Base-by-base conservation (phyloP, 2,329 filamentous ascomycete genomes). In the Penicillium psychrosexuale region DNA sequence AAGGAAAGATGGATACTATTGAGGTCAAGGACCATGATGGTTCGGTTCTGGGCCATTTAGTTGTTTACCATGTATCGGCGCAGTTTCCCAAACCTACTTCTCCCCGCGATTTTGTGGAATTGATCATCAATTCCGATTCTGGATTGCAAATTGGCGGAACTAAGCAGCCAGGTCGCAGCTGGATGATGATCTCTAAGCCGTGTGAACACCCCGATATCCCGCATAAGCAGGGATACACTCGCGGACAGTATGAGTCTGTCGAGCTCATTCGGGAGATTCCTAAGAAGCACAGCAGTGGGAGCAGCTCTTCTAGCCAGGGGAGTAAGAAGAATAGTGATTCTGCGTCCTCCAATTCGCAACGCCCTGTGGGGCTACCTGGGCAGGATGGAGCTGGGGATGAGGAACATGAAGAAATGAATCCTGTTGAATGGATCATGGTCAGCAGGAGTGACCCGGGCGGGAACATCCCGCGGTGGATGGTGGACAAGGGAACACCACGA, bases 361-460 rank as follows among this genome's bases (percentile, higher is more conserved):
- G 12, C 12, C 19, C 44, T 31, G 74, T 74, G 56, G 74, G 73
- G 6, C 70, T 73, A 53, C 74, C 27, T 38, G 43, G 43, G 19
- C 39, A 51, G n/a, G 22, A 30, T 15, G 43, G n/a, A 17, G 53
- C 11, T 13, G 8, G 13, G 19, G 59, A 55, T 44, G 61, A 69
- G 1, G 72, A 75, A n/a, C 77, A 82, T 33, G 73, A 77, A 2
- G 83, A 86, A 60, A 72, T 75, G 8, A 87, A 86, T 61, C 84
- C 86, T 0, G 81, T 96, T 1, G 91, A 96, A 71, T 96, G 91
- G 91, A 83, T 94, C 57, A 96, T 96, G 91, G 84, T 96, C 17
- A 96, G 91, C 1, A 82, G 91, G 46, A 93, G 89, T 69, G 91
- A 96, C 64, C 91, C 91, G 3, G 91, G 91, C 11, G 91, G 91